A percentile compares a stretch with the other conserved stretches of the same genome.
Evolutionary conservation across 2,329 filamentous ascomycete species (phyloP).

Genomic region (Claviceps arundinis): DNA sequence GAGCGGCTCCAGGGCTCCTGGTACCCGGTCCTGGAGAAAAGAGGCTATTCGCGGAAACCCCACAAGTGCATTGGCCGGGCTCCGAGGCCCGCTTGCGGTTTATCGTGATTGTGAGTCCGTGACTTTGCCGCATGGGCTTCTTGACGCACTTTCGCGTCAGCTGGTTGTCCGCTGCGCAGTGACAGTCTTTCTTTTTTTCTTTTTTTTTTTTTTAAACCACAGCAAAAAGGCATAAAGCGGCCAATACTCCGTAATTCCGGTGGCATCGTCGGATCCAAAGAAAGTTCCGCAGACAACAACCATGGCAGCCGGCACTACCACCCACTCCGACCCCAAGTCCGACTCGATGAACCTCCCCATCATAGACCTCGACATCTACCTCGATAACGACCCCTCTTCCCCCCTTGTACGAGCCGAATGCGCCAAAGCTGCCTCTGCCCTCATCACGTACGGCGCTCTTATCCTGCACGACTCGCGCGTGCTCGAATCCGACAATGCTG

Average conservation of each 20-base stretch:
- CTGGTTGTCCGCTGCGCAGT: no score
- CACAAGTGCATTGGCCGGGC: conserved; percentile 5
- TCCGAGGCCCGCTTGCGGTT: conserved; percentile 5
- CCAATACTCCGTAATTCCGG: no score
- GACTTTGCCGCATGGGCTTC: no score
- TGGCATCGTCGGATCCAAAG: neutral
- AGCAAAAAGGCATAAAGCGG: no score
- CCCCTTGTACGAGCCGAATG: conserved; percentile 37
- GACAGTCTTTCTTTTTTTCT: no score
- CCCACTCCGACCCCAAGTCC: conserved; percentile 4
- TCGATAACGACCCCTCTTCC: conserved; percentile 27
- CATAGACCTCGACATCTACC: conserved; percentile 46
- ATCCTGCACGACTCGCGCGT: conserved; percentile 48
- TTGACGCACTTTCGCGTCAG: no score
- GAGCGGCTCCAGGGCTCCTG: no score
- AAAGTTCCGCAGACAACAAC: neutral
- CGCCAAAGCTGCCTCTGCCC: conserved; percentile 37
- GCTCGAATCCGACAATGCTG: conserved; percentile 38
- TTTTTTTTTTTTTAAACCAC: no score
- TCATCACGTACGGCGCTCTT: conserved; percentile 47
- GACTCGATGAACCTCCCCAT: conserved; percentile 43
- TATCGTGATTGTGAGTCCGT: neutral
- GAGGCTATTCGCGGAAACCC: neutral
- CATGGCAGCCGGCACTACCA: neutral
- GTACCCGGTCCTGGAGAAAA: neutral